Evolutionary conservation across 768 basidiomycete species (phyloP), one percentile per base, ranked within the genome.

Genomic region (Boletus subparvulus): DNA sequence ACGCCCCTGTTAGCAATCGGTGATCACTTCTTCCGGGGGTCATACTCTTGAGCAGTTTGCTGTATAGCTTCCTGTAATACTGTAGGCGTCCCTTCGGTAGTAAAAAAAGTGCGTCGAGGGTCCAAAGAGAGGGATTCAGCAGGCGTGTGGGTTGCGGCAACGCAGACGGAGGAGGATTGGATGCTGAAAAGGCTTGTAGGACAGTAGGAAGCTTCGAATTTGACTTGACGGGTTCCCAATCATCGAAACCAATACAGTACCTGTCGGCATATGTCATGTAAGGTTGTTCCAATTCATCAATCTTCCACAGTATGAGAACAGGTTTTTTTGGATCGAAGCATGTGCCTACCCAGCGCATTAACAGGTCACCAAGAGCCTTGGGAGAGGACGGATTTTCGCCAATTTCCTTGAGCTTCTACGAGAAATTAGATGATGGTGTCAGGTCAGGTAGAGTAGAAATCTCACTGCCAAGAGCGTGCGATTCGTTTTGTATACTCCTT

Each of bases 21-120:
- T 98, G 88, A 69, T 98, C 96, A 61, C 87, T 92, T 65, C 87
- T 79, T 17, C 94, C 94, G 5, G 91, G 87, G 28, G 84, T 83
- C 2, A 94, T 94, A 65, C 88, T 91, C 73, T 90, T 92, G 47
- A 98, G 75, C 44, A 98, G 75, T 47, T 89, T 84, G 49, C 83
- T 80, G 69, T 98, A 98, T 1, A 98, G 78, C 69, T 90, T 95
- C 67, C 85, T 86, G 77, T 98, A 98, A 73, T 99, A 98, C 64
- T 85, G 86, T 54, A 99, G 75, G 42, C 97, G 84, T 14, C 78
- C 77, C 66, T 86, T 88, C 0, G 97, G 97, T 10, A 98, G 80
- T 13, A 89, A 74, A 76, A 99, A 99, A 21, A 98, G 78, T 9
- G 83, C 75, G 67, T 98, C 96, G 14, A 98, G 76, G 0, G 92